Evolutionary conservation across 805 yeast genomes (phyloP), one percentile per base, ranked within the genome.

Genomic region (Kuraishia hungarica): DNA sequence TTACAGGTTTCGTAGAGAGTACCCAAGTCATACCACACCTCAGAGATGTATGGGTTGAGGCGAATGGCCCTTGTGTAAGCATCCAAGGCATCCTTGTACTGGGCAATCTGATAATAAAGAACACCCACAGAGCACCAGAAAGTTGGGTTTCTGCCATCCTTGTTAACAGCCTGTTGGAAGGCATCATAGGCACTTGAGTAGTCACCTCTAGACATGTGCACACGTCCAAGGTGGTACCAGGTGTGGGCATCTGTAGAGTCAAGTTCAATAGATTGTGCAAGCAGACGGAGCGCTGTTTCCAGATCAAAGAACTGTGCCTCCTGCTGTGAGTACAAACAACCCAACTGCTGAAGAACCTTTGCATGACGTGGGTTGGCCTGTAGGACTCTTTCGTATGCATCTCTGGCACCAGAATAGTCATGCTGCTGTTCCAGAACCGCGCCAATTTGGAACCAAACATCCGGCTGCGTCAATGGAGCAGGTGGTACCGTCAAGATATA

Each of bases 1-100:
- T 92, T 94, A 74, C 99, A 94, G 39, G 97, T 90, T 72, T 94
- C 99, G 70, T 94, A 94, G 48, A 94, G 75, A 5, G 98, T 94
- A 57, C 99, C 99, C 66, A 94, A 79, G 72, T 94, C 99, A 72
- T 94, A 94, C 99, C 99, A 94, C 24, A 94, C 99, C 71, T 94
- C 99, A 57, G 94, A 84, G 61, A 94, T 87, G 74, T 92, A 92
- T 17, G 99, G 99, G 64, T 94, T 94, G 64, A 94, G 80, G 62
- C 97, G 80, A 58, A 94, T 94, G 11, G 99, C 99, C 55, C 98
- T 78, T 7, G 98, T 92, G 73, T 94, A 94, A 17, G 99, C 99
- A 69, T 94, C 98, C 60, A 94, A 76, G 1, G 99, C 99, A 68
- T 94, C 99, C 56, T 97, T 80, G 73, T 89, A 94, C 74, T 94